phyloP scores from a whole-genome alignment of 208 protist species.

The Phytomonas francai region DNA sequence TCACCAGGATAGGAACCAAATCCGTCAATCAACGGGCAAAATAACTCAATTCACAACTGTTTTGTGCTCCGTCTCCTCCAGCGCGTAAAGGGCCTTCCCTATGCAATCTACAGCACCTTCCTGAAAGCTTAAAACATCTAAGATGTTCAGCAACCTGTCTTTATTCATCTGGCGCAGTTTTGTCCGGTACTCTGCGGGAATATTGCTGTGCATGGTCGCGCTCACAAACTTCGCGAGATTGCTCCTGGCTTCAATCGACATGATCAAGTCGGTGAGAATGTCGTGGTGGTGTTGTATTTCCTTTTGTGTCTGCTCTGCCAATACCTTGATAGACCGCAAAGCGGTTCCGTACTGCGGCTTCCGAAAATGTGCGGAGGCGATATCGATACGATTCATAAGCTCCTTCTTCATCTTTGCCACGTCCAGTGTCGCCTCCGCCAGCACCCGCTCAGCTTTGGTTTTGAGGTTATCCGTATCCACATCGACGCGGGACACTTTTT shows the following conservation, averaged over 20 bases:
- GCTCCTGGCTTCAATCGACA: slow-evolving; percentile 70
- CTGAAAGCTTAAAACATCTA: slow-evolving; percentile 79
- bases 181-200: slow-evolving; percentile 51
- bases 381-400: slow-evolving; percentile 56
- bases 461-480: slow-evolving; percentile 58
- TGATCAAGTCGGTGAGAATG: slow-evolving; percentile 53
- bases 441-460: slow-evolving; percentile 39
- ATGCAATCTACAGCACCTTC: slow-evolving; percentile 67
- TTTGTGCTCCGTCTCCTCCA: slow-evolving; percentile 37
- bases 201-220: slow-evolving; percentile 77
- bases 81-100: slow-evolving; percentile 70
- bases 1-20: too few relatives aligned
- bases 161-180: slow-evolving; percentile 63
- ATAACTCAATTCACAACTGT: slow-evolving; percentile 18
- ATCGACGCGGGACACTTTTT: slow-evolving; percentile 42
- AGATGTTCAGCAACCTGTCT: slow-evolving; percentile 67
- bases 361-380: slow-evolving; percentile 44
- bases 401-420: slow-evolving; percentile 74
- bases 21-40: too few relatives aligned
- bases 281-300: slow-evolving; percentile 76
- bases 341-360: slow-evolving; percentile 75
- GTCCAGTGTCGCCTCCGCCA: slow-evolving; percentile 41
- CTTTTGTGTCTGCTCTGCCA: slow-evolving; percentile 38
- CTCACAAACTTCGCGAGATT: slow-evolving; percentile 55
- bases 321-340: slow-evolving; percentile 57